Base-by-base conservation (phyloP, 1,284 basidiomycete species). In the Leccinum subrobustum region DNA sequence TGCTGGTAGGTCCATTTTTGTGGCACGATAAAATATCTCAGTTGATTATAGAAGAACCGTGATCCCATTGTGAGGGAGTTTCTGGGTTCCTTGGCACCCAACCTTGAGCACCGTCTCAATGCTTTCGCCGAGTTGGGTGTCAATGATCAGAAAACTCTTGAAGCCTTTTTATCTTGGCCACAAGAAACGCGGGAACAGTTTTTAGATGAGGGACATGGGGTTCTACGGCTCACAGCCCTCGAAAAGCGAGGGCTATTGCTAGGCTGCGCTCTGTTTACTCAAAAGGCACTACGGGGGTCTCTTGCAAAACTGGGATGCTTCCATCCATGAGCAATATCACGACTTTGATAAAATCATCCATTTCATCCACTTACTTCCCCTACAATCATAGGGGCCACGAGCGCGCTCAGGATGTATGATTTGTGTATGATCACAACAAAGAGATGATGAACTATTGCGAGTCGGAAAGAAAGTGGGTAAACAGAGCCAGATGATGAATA, bases 391-490 rank as follows among this genome's bases (percentile, higher is more conserved):
- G 23, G 37, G 31, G 25, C 35, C 58, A 56, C 37, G 53, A 47
- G 53, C 52, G 57, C 37, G 47, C 51, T 50, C 52, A 55, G 59
- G 60, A 60, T 47, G 55, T 60, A 54, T 60, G 57, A 60, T 68
- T 68, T 52, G 62, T 73, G 69, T 62, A 65, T 67, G 60, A 65
- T 71, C 64, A 64, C 63, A 66, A 60, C 69, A 66, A 58, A 48
- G 58, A 64, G 54, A 71, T 68, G 60, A 48, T 62, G 60, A 53
- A 62, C 62, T 62, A 67, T 67, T 67, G 71, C 66, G 23, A 60
- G 61, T 68, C 53, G 61, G 56, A 58, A 70, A 60, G 60, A 72
- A 52, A 52, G 62, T 60, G 56, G 62, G 62, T 59, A 62, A 60
- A 59, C 59, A 60, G 55, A 62, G 42, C 56, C 52, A 56, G 39